Percentiles rank a stretch among this genome's conserved stretches.
Conservation (phyloP, 2,329 filamentous ascomycete species). For the Nothopassalora personata region DNA sequence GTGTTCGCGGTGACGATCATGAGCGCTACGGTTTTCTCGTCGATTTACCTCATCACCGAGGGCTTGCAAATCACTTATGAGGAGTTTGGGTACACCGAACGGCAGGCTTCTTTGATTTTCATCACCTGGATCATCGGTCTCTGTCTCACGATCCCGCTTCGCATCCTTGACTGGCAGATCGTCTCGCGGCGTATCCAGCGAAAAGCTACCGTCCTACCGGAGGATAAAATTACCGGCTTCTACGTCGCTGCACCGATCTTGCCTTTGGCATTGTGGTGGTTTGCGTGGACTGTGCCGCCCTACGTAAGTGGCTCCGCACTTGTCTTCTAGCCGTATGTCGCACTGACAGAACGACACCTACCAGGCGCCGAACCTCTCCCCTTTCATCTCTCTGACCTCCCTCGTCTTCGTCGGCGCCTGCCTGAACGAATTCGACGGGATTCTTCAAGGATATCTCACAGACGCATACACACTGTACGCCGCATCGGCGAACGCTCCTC, state of each 20-base stretch:
- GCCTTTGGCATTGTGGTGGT: conserved; percentile 42
- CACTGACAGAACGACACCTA: too few relatives aligned
- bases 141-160: conserved; percentile 37
- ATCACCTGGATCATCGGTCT: conserved; percentile 57
- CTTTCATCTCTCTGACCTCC: too few relatives aligned
- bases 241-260: conserved; percentile 42
- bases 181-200: background rate
- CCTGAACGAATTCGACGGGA: conserved; percentile 37
- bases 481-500: conserved; percentile 41
- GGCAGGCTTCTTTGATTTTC: conserved; percentile 49
- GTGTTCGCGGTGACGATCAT: conserved; percentile 42
- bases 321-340: too few relatives aligned
- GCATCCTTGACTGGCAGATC: conserved; percentile 27
- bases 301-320: conserved; percentile 26
- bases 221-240: conserved; percentile 48
- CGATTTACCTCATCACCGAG: conserved; percentile 48
- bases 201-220: conserved; percentile 33
- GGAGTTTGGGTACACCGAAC: conserved; percentile 29
- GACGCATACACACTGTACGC: conserved; percentile 44
- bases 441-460: conserved; percentile 41
- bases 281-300: conserved; percentile 47
- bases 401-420: too few relatives aligned
- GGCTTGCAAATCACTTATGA: conserved; percentile 38
- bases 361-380: too few relatives aligned
- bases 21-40: conserved; percentile 39